Conservation (phyloP, 2,329 filamentous ascomycete genomes). For the Scedosporium minutisporum region DNA sequence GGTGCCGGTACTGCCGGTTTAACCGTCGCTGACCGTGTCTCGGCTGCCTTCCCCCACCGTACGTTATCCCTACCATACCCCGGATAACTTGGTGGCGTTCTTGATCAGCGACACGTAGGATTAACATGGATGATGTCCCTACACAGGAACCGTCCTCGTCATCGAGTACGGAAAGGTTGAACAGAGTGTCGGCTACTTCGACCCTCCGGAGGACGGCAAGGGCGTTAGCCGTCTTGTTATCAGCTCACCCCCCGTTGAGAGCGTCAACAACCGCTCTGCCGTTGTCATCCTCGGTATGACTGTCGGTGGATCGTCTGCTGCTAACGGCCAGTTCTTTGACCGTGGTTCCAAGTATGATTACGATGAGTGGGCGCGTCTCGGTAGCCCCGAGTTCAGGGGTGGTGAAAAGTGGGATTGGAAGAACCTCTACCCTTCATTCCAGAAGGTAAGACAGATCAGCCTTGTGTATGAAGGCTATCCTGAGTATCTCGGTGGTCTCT, state of each 20-base stretch:
- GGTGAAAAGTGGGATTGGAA: constrained; percentile 24
- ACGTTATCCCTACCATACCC: constrained; percentile 3
- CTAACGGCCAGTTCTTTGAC: constrained; percentile 29
- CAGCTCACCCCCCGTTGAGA: constrained; percentile 16
- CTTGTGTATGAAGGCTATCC: neutral
- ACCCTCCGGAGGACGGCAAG: constrained; percentile 16
- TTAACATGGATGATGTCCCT: neutral
- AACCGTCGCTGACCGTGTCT: constrained; percentile 23
- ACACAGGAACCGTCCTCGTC: constrained; percentile 10
- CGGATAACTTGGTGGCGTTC: neutral
- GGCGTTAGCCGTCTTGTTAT: constrained; percentile 15
- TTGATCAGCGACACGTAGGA: neutral
- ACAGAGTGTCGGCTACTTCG: constrained; percentile 16
- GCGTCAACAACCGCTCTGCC: constrained; percentile 17
- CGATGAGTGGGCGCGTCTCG: constrained; percentile 23
- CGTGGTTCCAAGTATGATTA: constrained; percentile 24
- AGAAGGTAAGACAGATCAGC: constrained; percentile 17
- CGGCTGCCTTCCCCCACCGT: constrained; percentile 19
- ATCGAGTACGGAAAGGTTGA: constrained; percentile 14
- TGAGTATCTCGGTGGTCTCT: neutral
- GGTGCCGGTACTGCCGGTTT: constrained; percentile 23
- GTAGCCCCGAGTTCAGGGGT: constrained; percentile 15
- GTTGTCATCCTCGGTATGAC: constrained; percentile 21
- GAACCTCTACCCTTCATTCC: constrained; percentile 23
- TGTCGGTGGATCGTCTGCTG: constrained; percentile 24